A percentile compares a stretch with the other conserved stretches of the same genome.
Evolutionary conservation across 75 land plant species (phyloP).

Genomic region (Pinus taeda): DNA sequence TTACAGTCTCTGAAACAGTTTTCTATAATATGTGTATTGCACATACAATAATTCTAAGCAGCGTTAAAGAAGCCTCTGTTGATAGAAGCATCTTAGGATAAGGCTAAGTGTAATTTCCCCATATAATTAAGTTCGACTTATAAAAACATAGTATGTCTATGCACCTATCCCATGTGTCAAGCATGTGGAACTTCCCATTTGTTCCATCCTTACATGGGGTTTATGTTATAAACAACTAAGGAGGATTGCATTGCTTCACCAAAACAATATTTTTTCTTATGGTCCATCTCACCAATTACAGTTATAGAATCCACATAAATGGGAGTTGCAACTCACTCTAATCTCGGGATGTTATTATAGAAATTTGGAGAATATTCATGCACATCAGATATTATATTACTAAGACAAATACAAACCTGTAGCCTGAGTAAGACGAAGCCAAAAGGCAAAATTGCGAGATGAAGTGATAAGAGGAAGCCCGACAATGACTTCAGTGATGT

Average conservation of each 20-base stretch:
- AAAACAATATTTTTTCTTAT: not conserved
- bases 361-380: not conserved
- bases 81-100: not conserved
- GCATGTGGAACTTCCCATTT: not conserved
- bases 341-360: not conserved
- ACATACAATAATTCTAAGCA: not conserved
- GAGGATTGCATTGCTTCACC: not conserved
- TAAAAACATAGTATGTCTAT: not conserved
- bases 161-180: not conserved
- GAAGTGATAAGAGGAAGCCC: constrained; percentile 26
- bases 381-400: not conserved
- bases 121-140: not conserved
- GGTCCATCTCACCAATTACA: not conserved
- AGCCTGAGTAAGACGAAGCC: constrained; percentile 23
- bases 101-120: not conserved
- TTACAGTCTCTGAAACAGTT: not conserved
- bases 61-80: not conserved
- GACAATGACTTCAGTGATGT: constrained; percentile 19
- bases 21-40: not conserved
- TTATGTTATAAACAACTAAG: not conserved
- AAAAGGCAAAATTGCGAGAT: constrained; percentile 21
- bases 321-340: not conserved
- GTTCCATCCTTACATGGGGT: not conserved
- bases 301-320: not conserved
- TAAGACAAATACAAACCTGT: constrained; percentile 12